Evolutionary conservation across 148 eudicot species (phyloP).

Genomic region (Amaranthus palmeri): DNA sequence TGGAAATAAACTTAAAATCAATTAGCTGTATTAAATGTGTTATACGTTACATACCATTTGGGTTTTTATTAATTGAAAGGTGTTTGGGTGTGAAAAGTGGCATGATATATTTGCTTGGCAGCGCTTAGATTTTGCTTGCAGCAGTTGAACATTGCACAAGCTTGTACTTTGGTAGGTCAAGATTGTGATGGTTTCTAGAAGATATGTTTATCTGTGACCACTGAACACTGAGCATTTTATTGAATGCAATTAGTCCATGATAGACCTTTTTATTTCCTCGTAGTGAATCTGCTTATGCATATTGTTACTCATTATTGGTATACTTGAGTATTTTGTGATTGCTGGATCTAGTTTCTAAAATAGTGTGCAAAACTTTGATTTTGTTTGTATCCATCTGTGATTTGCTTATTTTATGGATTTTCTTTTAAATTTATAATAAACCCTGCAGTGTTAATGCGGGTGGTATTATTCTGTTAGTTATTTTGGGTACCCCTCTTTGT

Average conservation of each 20-base stretch:
- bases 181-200: neutral
- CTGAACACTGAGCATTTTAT: neutral
- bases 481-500: neutral
- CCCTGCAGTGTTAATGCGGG: neutral
- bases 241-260: neutral
- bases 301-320: neutral
- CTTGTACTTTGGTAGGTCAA: neutral
- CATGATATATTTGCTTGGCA: neutral
- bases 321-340: neutral
- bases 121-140: neutral
- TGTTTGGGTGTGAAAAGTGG: neutral
- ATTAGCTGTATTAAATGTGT: neutral
- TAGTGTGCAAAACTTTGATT: neutral
- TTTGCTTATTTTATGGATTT: neutral
- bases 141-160: neutral
- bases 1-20: neutral
- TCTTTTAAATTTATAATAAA: neutral
- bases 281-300: neutral
- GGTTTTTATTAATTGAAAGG: neutral
- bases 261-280: neutral
- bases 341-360: neutral
- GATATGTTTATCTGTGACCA: neutral
- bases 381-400: neutral
- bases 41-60: neutral
- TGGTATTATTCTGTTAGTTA: slow-evolving; percentile 1